Evolutionary conservation across 345 rosid species (phyloP), one percentile per base, ranked within the genome.

Genomic region (Citrus maxima): DNA sequence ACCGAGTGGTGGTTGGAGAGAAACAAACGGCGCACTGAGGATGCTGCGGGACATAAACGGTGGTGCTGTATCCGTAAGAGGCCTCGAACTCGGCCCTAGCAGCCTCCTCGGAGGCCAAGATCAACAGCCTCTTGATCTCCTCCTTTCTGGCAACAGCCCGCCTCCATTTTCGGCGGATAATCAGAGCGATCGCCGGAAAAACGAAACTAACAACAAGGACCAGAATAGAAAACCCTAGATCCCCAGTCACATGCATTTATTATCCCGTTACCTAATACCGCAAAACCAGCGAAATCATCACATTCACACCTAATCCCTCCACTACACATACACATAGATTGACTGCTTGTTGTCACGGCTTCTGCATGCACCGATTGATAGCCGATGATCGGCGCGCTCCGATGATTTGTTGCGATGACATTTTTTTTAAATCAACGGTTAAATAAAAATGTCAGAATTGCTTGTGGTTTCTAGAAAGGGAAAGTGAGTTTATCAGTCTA

Each of bases 31-130:
- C 94, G 51, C 99, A 96, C 35, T 87, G 87, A 80, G 88, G 88
- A 72, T 73, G 81, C 64, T 56, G 61, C 75, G 86, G 35, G 56
- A 82, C 77, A 6, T 91, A 28, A 79, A 77, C 82, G 40, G 88
- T 81, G 35, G 88, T 38, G 54, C 78, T 79, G 85, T 87, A 85
- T 25, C 80, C 83, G 8, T 69, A 21, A 6, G 93, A 86, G 55
- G 93, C 95, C 83, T 94, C 99, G 1, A 74, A 85, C 85, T 97
- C 99, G 8, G 93, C 98, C 85, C 95, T 88, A 30, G 92, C 92
- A 35, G 92, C 91, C 74, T 97, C 99, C 77, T 93, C 91, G 22
- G 98, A 82, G 2, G 98, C 98, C 78, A 92, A 86, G 78, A 88
- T 79, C 84, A 97, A 74, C 71, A 97, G 90, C 84, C 95, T 84